Evolutionary conservation across 495 filamentous ascomycete genomes (phyloP), one percentile per base, ranked within the genome.

Genomic region (Talaromyces stipitatus): DNA sequence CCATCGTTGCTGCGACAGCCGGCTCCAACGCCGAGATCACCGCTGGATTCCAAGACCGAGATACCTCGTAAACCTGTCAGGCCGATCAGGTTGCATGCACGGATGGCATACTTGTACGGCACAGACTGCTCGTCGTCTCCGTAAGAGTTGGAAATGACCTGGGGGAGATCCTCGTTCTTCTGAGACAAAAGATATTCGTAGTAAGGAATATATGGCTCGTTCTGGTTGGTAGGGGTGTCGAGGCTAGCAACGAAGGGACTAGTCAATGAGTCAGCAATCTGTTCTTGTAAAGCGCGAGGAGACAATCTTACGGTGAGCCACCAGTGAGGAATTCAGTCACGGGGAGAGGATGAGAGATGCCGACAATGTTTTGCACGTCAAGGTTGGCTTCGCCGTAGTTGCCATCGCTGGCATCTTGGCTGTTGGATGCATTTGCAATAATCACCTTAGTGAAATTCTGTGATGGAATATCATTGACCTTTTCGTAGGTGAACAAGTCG

Each of bases 191-290:
- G 69, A 59, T 83, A 83, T 23, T 84, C 77, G 29, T 91, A 78
- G 60, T 85, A 90, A 2, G 84, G 79, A 4, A 91, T 73, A 65
- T 89, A 94, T 0, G 89, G 89, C 76, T 92, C 88, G 67, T 91
- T 91, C 57, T 73, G 75, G 62, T 87, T 79, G 61, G 70, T 70
- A 2, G 82, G 81, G 57, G 83, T 68, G 58, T 83, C 79, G 4
- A 79, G 68, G 60, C 86, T 80, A 9, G 85, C 82, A 20, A 81
- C 68, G 54, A 85, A 80, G 1, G 76, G 77, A 6, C 73, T 67
- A 30, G 30, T 18, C 5, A n/a, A 12, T 29, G n/a, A 30, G 10
- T 28, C 23, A 51, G 48, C n/a, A 10, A 2, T 23, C 24, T 47
- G n/a, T 14, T 2, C 20, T 38, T 5, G 0, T 22, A 24, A 33